Evolutionary conservation across 768 basidiomycete species (phyloP).

Genomic region (Rhodocollybia butyracea): DNA sequence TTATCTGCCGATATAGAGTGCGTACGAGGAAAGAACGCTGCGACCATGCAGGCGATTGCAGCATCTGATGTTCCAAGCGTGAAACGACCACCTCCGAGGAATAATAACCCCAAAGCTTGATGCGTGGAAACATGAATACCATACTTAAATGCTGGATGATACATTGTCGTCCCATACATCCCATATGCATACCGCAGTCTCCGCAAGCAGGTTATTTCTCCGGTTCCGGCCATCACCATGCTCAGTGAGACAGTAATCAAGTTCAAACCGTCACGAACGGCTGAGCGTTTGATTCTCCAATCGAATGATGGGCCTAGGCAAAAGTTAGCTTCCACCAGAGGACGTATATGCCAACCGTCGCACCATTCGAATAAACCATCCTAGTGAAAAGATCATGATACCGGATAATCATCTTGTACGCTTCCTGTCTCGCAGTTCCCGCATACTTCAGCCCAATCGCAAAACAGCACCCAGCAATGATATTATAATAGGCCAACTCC

Average conservation of each 20-base stretch:
- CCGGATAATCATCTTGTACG: slow-evolving; percentile 76
- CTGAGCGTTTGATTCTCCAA: slow-evolving; percentile 82
- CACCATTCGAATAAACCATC: slow-evolving; percentile 66
- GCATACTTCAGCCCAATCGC: slow-evolving; percentile 91
- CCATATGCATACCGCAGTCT: slow-evolving; percentile 89
- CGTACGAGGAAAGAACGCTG: slow-evolving; percentile 91
- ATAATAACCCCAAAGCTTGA: slow-evolving; percentile 86
- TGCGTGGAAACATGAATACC: slow-evolving; percentile 90
- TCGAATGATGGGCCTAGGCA: slow-evolving; percentile 73
- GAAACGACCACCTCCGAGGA: slow-evolving; percentile 90
- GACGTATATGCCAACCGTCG: slow-evolving; percentile 20
- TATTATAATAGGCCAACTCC: slow-evolving; percentile 89
- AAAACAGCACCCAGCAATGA: slow-evolving; percentile 89
- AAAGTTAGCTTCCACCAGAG: slow-evolving; percentile 3
- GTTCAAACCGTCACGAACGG: slow-evolving; percentile 84
- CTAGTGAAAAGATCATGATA: slow-evolving; percentile 81
- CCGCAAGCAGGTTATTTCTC: slow-evolving; percentile 86
- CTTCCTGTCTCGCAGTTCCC: slow-evolving; percentile 88
- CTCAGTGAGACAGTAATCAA: slow-evolving; percentile 82
- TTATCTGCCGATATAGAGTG: slow-evolving; percentile 80
- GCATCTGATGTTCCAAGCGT: slow-evolving; percentile 91
- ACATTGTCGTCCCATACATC: slow-evolving; percentile 65
- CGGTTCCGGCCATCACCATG: slow-evolving; percentile 97
- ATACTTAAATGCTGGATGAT: slow-evolving; percentile 70
- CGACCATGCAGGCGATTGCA: slow-evolving; percentile 85